Evolutionary conservation across 192 early-diverging fungal species (phyloP), one percentile per base, ranked within the genome.

Genomic region (Phycomyces nitens): DNA sequence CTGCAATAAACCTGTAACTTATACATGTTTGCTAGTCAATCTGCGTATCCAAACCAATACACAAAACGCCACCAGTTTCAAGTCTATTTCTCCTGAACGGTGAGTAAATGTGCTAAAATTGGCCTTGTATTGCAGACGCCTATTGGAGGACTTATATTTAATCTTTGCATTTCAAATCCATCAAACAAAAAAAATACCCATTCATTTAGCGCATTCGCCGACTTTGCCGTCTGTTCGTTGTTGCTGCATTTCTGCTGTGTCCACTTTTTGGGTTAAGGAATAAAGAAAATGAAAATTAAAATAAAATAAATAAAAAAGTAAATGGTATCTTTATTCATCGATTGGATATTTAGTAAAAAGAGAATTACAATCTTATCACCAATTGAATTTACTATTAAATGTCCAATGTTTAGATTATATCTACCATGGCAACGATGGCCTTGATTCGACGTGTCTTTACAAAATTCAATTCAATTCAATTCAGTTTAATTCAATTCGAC

Each of bases 1-100:
- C n/a, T n/a, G n/a, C n/a, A n/a, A n/a, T n/a, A n/a, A n/a, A n/a
- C n/a, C n/a, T n/a, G n/a, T n/a, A n/a, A n/a, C n/a, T n/a, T n/a
- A n/a, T n/a, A n/a, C n/a, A n/a, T n/a, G n/a, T 27, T 22, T 16
- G 3, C 21, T 72, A 92, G 94, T 90, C 57, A 94, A 93, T 76
- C 82, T 99, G 65, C 86, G 97, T 56, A 97, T 97, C 50, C 95
- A 96, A 66, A 87, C 90, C 53, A 95, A 97, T 74, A 83, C 88
- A 5, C 69, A 85, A 59, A 98, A 97, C 73, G 74, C 73, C 5
- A 64, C 75, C 53, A 84, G 87, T 58, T 91, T 91, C 53, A 72
- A 79, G 41, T 80, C 82, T 5, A 82, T 89, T 38, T 84, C 88
- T 39, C 86, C 90, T 15, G 94, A 99, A 74, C 82, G 90, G 86